A percentile compares a stretch with the other conserved stretches of the same genome.
Conservation (phyloP, 495 filamentous ascomycete species). For the Daldinia grandis region DNA sequence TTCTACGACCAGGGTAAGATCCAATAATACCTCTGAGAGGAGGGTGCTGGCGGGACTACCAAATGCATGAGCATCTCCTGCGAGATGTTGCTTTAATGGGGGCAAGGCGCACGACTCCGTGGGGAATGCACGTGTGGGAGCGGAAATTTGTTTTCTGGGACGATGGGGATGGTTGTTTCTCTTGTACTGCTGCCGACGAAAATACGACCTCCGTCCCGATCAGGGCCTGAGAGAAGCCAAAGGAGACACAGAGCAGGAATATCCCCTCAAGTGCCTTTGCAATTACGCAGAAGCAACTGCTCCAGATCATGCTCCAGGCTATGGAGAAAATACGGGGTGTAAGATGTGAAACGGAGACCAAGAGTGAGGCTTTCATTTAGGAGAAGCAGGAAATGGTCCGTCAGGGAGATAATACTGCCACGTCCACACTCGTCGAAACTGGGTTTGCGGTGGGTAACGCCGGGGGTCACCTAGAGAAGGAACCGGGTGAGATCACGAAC, state of each 20-base stretch:
- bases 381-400: constrained; percentile 37
- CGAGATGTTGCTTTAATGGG: background rate
- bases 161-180: background rate
- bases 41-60: background rate
- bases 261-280: constrained; percentile 52
- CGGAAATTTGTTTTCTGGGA: background rate
- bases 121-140: background rate
- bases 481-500: constrained; percentile 40
- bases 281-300: constrained; percentile 53
- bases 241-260: constrained; percentile 53
- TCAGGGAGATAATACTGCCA: constrained; percentile 28
- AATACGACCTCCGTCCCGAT: constrained; percentile 49
- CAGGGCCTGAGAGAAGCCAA: constrained; percentile 44
- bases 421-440: constrained; percentile 39
- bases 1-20: constrained; percentile 55
- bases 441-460: constrained; percentile 42
- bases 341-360: constrained; percentile 40
- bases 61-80: background rate
- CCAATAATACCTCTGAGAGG: constrained; percentile 50
- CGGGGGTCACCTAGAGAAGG: constrained; percentile 41
- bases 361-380: constrained; percentile 28
- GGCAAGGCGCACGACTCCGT: background rate
- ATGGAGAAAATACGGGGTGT: constrained; percentile 31
- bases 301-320: constrained; percentile 21
- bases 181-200: background rate